These are phyloP conservation scores for Cytospora leucostoma DNA, from an alignment of 2,329 filamentous ascomycete species.

Conservation along the genomic window DNA sequence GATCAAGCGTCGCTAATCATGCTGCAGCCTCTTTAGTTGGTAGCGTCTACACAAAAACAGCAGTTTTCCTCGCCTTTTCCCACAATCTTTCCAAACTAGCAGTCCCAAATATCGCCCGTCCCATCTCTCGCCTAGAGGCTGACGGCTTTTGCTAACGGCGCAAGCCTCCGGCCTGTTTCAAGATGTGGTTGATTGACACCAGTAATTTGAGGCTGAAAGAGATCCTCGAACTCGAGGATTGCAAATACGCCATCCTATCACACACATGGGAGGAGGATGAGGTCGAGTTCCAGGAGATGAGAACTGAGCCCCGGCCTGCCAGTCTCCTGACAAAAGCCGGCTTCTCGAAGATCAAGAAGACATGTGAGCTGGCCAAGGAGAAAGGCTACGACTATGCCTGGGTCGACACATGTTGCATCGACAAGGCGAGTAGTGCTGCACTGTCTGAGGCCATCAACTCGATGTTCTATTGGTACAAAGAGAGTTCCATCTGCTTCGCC, in stretches of 20 bases:
- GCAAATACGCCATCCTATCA: constrained; percentile 19
- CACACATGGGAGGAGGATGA: constrained; percentile 19
- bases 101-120: no score
- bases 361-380: constrained; percentile 14
- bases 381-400: constrained; percentile 17
- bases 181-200: constrained; percentile 18
- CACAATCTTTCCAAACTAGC: background rate
- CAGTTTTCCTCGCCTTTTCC: background rate
- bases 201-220: constrained; percentile 5
- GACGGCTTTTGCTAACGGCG: background rate
- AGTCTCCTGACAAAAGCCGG: constrained; percentile 5
- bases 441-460: constrained; percentile 29
- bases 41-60: background rate
- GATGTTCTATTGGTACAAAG: constrained; percentile 28
- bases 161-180: background rate
- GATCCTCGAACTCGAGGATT: constrained; percentile 13
- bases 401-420: constrained; percentile 26
- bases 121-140: background rate
- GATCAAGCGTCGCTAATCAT: background rate
- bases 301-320: constrained; percentile 5
- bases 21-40: background rate
- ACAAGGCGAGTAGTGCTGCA: constrained; percentile 25
- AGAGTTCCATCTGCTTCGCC: constrained; percentile 24
- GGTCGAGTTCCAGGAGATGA: constrained; percentile 14
- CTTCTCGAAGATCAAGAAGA: constrained; percentile 16